Conservation (phyloP, 164 flowering plant genomes). For the Chimonanthus praecox region DNA sequence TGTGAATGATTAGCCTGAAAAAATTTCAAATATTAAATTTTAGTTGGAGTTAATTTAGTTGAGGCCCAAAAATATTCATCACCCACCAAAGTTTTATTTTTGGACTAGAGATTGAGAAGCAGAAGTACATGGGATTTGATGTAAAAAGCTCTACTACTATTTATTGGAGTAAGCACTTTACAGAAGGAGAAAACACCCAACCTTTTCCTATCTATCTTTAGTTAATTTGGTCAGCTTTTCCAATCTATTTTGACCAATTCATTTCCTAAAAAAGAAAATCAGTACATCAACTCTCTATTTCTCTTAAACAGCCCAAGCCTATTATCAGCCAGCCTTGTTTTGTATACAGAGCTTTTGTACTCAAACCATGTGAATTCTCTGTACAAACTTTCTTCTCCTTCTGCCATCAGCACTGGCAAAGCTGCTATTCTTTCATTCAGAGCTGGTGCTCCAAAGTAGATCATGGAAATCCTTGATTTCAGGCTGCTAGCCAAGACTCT, state of each 20-base stretch:
- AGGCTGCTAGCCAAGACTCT: slow-evolving; percentile 58
- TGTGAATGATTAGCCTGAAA: too few relatives aligned
- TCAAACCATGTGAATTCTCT: slow-evolving; percentile 87
- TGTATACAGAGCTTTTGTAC: slow-evolving; percentile 67
- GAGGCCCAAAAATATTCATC: too few relatives aligned
- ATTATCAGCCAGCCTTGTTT: slow-evolving; percentile 63
- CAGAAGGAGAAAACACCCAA: neutral
- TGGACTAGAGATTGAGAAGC: too few relatives aligned
- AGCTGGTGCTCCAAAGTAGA: slow-evolving; percentile 82
- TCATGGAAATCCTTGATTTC: slow-evolving; percentile 76
- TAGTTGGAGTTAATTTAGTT: too few relatives aligned
- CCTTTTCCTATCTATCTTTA: slow-evolving; percentile 8
- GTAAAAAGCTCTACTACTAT: neutral
- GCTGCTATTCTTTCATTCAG: slow-evolving; percentile 52
- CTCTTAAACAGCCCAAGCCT: slow-evolving; percentile 57
- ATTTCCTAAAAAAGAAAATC: slow-evolving; percentile 11
- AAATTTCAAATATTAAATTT: too few relatives aligned
- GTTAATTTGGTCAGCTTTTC: slow-evolving; percentile 11
- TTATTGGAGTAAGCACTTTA: neutral
- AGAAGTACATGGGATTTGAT: too few relatives aligned
- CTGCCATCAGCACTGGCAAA: slow-evolving; percentile 35
- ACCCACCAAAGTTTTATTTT: too few relatives aligned
- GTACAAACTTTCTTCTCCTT: slow-evolving; percentile 71
- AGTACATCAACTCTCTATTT: slow-evolving; percentile 10
- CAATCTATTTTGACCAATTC: slow-evolving; percentile 7